A percentile compares a stretch with the other conserved stretches of the same genome.
phyloP scores from a whole-genome alignment of 148 eudicot genomes.

The Persicaria maculosa region DNA sequence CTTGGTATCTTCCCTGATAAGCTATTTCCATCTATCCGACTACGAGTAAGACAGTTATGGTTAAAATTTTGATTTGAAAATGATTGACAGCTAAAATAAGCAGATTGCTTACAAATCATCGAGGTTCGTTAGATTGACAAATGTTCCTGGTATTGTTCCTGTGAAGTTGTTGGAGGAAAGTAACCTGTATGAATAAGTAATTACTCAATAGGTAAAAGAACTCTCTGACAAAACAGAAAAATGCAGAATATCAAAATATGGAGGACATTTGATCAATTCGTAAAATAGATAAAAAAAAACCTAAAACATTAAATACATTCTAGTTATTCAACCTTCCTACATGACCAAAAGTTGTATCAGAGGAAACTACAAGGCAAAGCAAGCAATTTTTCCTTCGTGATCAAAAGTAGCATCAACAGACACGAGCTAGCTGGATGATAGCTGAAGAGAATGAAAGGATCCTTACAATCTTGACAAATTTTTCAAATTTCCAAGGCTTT shows the following conservation, averaged over 20 bases:
- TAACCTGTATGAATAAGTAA: conserved; percentile 35
- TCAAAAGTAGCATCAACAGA: background rate
- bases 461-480: conserved; percentile 52
- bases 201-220: background rate
- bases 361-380: background rate
- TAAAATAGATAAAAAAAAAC: background rate
- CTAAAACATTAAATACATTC: background rate
- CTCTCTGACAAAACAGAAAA: background rate
- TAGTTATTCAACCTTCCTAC: background rate
- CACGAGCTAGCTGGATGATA: background rate
- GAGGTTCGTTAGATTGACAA: conserved; percentile 50
- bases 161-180: conserved; percentile 65
- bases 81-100: background rate
- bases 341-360: background rate
- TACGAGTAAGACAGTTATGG: conserved; percentile 24
- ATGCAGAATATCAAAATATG: background rate
- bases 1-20: conserved; percentile 70
- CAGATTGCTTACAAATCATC: conserved; percentile 49
- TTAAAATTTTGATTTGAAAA: background rate
- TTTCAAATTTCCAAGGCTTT: conserved; percentile 55
- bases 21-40: conserved; percentile 60
- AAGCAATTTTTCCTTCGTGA: background rate
- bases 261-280: background rate
- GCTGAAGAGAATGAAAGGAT: background rate
- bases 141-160: conserved; percentile 63